Conservation (phyloP, 1,284 basidiomycete species). For the Puccinia coronata region DNA sequence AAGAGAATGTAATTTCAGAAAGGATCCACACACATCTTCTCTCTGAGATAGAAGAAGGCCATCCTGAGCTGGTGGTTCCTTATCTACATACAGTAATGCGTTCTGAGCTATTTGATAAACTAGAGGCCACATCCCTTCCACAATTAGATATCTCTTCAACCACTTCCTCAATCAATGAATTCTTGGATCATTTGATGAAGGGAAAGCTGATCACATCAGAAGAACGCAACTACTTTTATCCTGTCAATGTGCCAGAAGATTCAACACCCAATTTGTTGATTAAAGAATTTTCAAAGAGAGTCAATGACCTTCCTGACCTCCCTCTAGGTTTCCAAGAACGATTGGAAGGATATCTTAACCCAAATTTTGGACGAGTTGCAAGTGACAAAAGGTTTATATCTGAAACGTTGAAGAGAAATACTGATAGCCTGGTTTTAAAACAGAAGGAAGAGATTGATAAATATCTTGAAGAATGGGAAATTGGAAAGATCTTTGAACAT, state of each 20-base stretch:
- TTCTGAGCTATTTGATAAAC: background rate
- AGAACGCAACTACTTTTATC: constrained; percentile 9
- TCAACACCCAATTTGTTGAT: background rate
- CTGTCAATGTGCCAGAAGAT: background rate
- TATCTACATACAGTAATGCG: background rate
- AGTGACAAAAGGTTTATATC: background rate
- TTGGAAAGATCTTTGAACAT: background rate
- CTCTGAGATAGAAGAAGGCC: background rate
- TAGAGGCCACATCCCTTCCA: background rate
- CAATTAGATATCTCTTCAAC: background rate
- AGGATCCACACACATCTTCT: background rate
- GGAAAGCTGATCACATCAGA: background rate
- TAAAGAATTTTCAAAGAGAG: background rate
- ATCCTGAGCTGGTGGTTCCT: background rate
- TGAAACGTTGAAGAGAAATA: background rate
- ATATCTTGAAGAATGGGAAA: background rate
- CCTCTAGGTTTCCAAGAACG: background rate
- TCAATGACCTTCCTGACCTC: background rate
- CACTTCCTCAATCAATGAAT: background rate
- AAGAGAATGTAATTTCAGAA: background rate
- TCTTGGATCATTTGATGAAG: background rate
- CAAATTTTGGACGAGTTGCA: background rate
- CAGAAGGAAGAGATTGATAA: background rate
- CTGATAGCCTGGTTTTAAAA: background rate
- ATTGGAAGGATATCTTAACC: background rate